Evolutionary conservation across 2,329 filamentous ascomycete genomes (phyloP).

Genomic region (Penicillium occitanis): DNA sequence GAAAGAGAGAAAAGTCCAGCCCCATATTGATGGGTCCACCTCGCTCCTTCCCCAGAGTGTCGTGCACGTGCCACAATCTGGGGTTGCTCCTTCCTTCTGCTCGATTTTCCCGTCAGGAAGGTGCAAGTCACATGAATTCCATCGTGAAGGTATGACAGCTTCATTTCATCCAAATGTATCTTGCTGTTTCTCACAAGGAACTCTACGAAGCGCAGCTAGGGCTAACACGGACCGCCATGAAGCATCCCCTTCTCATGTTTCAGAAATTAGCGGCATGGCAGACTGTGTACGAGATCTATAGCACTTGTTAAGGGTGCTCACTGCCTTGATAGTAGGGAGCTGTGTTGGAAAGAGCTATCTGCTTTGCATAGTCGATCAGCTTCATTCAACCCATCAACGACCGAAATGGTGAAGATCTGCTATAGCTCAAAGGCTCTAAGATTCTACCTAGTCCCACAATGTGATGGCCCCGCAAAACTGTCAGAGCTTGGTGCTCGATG

Average conservation of each 20-base stretch:
- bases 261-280: background rate
- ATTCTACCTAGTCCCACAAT: background rate
- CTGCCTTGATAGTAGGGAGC: no score
- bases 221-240: background rate
- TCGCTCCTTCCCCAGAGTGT: constrained; percentile 1
- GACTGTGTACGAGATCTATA: background rate
- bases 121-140: background rate
- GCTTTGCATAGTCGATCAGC: background rate
- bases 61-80: constrained; percentile 13
- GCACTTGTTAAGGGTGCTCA: no score
- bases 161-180: background rate
- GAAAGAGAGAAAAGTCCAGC: background rate
- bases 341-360: background rate
- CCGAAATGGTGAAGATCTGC: background rate
- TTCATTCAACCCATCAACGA: background rate
- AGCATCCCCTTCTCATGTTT: background rate
- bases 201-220: background rate
- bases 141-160: background rate
- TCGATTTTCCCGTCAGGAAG: background rate
- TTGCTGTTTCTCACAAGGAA: background rate
- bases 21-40: background rate
- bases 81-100: background rate
- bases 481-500: background rate
- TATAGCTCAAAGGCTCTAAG: background rate
- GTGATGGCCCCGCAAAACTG: background rate